Conservation (phyloP, 805 yeast species). For the Candida khao-thaluensis region DNA sequence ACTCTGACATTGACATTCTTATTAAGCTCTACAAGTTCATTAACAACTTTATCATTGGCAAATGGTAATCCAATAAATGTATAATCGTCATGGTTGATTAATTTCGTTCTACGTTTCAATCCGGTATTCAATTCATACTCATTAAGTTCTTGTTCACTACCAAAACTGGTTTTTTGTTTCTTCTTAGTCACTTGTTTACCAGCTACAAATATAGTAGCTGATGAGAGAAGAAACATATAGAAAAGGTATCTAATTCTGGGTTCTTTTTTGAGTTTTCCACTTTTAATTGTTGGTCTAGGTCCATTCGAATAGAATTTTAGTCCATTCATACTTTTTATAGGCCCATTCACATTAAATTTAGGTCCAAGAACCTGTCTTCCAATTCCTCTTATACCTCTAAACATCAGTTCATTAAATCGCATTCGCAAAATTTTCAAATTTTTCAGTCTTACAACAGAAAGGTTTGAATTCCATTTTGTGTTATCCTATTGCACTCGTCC, state of each 20-base stretch:
- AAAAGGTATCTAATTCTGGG: conserved; percentile 39
- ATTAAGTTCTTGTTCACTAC: conserved; percentile 47
- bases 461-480: too few species aligned
- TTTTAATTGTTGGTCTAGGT: conserved; percentile 72
- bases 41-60: conserved; percentile 18
- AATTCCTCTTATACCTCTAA: conserved; percentile 2
- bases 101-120: conserved; percentile 47
- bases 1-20: conserved; percentile 30
- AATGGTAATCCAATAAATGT: conserved; percentile 43
- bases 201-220: conserved; percentile 31
- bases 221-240: conserved; percentile 33
- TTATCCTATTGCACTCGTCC: too few species aligned
- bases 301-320: not conserved
- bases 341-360: not conserved
- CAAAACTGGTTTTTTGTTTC: conserved; percentile 34
- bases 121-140: conserved; percentile 51
- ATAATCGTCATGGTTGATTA: conserved; percentile 40
- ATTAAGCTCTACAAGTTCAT: conserved; percentile 21
- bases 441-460: not conserved
- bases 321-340: too few species aligned
- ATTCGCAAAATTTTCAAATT: conserved; percentile 3
- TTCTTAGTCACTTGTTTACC: conserved; percentile 31
- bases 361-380: not conserved
- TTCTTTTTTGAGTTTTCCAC: conserved; percentile 55
- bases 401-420: conserved; percentile 7